A percentile compares a stretch with the other conserved stretches of the same genome.
phyloP scores from a whole-genome alignment of 495 filamentous ascomycete species.

The Gamarada debralockiae region DNA sequence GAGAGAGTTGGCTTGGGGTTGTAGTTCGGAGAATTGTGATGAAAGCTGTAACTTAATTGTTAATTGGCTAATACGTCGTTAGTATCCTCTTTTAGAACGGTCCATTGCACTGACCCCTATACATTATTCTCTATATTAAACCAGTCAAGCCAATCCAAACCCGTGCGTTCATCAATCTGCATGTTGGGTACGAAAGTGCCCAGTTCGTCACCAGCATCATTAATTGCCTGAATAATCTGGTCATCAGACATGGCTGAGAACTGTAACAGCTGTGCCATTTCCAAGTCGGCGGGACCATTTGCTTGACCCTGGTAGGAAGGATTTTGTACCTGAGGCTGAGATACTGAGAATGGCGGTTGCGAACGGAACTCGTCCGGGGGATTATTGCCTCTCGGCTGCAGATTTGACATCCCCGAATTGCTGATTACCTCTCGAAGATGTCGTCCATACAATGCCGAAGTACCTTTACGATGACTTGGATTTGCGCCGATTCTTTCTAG shows the following conservation, averaged over 20 bases:
- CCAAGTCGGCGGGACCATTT: not conserved
- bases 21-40: too few relatives aligned
- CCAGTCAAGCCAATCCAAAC: constrained; percentile 59
- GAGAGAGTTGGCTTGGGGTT: too few relatives aligned
- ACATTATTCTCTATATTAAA: constrained; percentile 33
- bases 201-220: constrained; percentile 53
- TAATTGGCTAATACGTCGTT: too few relatives aligned
- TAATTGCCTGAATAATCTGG: constrained; percentile 60
- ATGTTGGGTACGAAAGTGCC: constrained; percentile 48
- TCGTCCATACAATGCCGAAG: constrained; percentile 57
- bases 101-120: not conserved
- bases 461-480: constrained; percentile 60
- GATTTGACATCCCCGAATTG: constrained; percentile 12
- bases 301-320: not conserved
- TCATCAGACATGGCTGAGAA: constrained; percentile 67
- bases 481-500: constrained; percentile 63
- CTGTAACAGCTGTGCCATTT: constrained; percentile 44
- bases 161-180: constrained; percentile 47
- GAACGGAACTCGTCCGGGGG: not conserved
- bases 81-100: too few relatives aligned
- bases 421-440: constrained; percentile 58
- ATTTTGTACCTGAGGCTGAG: not conserved
- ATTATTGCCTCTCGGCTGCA: not conserved
- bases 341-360: not conserved
- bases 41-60: too few relatives aligned